A percentile compares a stretch with the other conserved stretches of the same genome.
These are phyloP conservation scores for Penicillium verhagenii DNA, from an alignment of 495 filamentous ascomycete species.

Conservation along the genomic window DNA sequence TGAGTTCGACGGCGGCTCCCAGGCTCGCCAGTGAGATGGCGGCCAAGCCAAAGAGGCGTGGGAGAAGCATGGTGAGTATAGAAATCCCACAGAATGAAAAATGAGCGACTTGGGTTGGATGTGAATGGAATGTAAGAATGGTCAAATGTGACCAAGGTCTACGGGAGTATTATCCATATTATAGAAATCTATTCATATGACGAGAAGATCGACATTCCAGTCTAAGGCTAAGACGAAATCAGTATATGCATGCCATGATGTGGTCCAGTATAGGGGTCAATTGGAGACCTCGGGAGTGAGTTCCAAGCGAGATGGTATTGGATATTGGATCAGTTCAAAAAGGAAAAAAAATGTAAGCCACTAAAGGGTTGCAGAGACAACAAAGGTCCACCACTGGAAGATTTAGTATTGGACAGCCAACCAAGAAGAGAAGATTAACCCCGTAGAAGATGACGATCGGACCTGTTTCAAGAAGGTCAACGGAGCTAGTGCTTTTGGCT, in stretches of 20 bases:
- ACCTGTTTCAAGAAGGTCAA: not conserved
- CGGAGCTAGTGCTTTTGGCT: slow-evolving; percentile 1
- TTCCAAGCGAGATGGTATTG: slow-evolving; percentile 10
- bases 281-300: not conserved
- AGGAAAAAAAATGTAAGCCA: not conserved
- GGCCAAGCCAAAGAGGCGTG: slow-evolving; percentile 10
- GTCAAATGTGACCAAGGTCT: not conserved
- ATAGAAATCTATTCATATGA: not conserved
- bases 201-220: not conserved
- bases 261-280: not conserved
- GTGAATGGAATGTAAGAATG: not conserved
- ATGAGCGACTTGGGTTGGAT: not conserved
- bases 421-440: not conserved
- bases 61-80: slow-evolving; percentile 4
- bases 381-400: not conserved
- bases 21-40: slow-evolving; percentile 1
- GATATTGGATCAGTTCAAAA: too few relatives aligned
- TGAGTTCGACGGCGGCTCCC: slow-evolving; percentile 11
- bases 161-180: not conserved
- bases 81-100: not conserved
- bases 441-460: slow-evolving; percentile 2
- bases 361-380: not conserved
- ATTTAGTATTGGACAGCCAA: not conserved
- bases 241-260: not conserved
- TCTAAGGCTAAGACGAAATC: not conserved